Evolutionary conservation across 148 eudicot genomes (phyloP), one percentile per base, ranked within the genome.

Genomic region (Polygonum maritimum): DNA sequence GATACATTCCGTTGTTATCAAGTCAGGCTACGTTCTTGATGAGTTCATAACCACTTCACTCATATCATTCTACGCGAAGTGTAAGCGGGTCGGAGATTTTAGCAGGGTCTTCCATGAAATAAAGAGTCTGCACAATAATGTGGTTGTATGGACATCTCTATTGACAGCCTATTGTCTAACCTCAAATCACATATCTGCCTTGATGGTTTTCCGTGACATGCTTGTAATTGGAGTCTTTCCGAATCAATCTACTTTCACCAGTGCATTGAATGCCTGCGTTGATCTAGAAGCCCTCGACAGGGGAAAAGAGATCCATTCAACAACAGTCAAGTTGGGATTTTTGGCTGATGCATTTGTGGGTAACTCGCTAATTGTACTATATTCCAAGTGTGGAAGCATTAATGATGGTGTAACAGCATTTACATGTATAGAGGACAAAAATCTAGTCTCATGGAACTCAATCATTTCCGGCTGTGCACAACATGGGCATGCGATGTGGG

Each of bases 111-210:
- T 89, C 63, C n/a, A 69, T 48, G 93, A 89, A 73, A 91, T 82
- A 58, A 91, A 80, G 58, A 22, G 19, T 57, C 78, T 71, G 76
- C 86, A 86, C 44, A 76, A 71, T 19, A 86, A 87, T 76, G 97
- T 94, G 36, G 98, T 80, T 6, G 91, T 91, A 67, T 94, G 98
- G 98, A 94, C 98, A 48, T 87, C 98, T 73, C 82, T 91, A 38
- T 78, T 94, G 84, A 88, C 94, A 5, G 98, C 90, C 36, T 91
- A 77, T 76, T 84, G 90, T 74, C 71, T 74, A 62, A 91, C 87
- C 77, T 73, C 65, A 40, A 84, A 76, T 75, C 93, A 94, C 15
- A 83, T 84, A 22, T 77, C 80, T 60, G 94, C 91, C 45, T 82
- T 94, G 76, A 62, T 73, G 36, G 87, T 90, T 77, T 87, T 91